Evolutionary conservation across 139 green algal species (phyloP).

Genomic region (Chara braunii): DNA sequence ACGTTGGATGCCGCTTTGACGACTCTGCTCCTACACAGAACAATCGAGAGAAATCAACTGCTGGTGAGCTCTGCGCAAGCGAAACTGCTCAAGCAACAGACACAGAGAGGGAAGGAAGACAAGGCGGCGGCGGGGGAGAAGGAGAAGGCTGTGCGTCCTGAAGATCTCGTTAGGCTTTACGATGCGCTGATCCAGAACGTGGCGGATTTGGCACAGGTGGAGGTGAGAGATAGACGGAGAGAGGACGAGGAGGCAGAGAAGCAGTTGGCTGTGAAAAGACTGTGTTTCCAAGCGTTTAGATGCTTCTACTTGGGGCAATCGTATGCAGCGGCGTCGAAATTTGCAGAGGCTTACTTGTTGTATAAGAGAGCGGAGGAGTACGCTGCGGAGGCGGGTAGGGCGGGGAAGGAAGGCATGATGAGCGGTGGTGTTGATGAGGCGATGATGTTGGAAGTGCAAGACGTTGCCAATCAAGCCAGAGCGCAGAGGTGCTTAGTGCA

Average conservation of each 20-base stretch:
- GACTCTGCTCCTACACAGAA: slow-evolving; percentile 54
- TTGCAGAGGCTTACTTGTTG: slow-evolving; percentile 55
- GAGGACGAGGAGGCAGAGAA: slow-evolving; percentile 13
- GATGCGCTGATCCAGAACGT: slow-evolving; percentile 34
- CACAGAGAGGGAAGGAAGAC: slow-evolving; percentile 10
- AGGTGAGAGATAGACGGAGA: slow-evolving; percentile 11
- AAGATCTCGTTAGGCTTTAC: slow-evolving; percentile 49
- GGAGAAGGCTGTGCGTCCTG: slow-evolving; percentile 48
- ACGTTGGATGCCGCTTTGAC: slow-evolving; percentile 43
- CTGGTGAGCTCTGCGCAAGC: slow-evolving; percentile 25
- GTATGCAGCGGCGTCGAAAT: slow-evolving; percentile 43
- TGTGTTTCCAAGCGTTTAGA: slow-evolving; percentile 14
- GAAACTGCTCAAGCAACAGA: neutral
- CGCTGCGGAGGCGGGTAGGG: slow-evolving; percentile 29
- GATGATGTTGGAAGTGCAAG: slow-evolving; percentile 34
- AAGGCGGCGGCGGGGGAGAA: slow-evolving; percentile 10
- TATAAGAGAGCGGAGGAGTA: slow-evolving; percentile 50
- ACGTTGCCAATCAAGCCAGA: slow-evolving; percentile 12
- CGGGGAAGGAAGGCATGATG: slow-evolving; percentile 32
- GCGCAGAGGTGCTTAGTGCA: slow-evolving; percentile 23
- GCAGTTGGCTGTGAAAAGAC: slow-evolving; percentile 11
- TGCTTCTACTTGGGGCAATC: slow-evolving; percentile 48
- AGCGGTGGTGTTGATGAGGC: too few species aligned
- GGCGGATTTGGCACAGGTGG: slow-evolving; percentile 57
- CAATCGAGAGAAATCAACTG: slow-evolving; percentile 44